Percentiles rank a stretch among this genome's conserved stretches.
Evolutionary conservation across 1,139 yeast genomes (phyloP).

Genomic region (Protomyces arabidopsidicola): DNA sequence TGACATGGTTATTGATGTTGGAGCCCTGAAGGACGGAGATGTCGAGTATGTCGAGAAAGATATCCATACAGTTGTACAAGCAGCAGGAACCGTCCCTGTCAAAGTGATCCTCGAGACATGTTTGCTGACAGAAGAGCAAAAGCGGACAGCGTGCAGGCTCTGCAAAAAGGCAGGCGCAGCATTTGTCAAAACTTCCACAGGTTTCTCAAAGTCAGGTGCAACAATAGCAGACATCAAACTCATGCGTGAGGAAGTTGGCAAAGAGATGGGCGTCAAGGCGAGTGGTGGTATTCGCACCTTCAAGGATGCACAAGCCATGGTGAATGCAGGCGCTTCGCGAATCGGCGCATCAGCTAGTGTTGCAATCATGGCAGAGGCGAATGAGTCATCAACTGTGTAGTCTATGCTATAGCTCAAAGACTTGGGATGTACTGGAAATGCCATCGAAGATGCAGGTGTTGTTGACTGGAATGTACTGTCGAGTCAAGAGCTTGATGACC

Average conservation of each 20-base stretch:
- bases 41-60: neutral
- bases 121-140: neutral
- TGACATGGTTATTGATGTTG: constrained; percentile 4
- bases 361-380: neutral
- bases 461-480: constrained; percentile 69
- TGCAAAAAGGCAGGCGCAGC: neutral
- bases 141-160: neutral
- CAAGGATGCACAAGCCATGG: neutral
- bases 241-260: neutral
- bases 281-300: constrained; percentile 3
- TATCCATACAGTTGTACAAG: neutral
- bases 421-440: constrained; percentile 49
- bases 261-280: constrained; percentile 3
- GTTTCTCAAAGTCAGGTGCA: constrained; percentile 1
- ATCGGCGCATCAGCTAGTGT: neutral
- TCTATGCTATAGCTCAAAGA: constrained; percentile 45
- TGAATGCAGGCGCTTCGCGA: constrained; percentile 1
- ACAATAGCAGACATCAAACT: neutral
- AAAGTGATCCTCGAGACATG: constrained; percentile 1
- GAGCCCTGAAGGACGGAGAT: neutral
- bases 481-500: constrained; percentile 53
- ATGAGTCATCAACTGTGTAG: neutral
- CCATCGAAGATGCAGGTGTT: constrained; percentile 69
- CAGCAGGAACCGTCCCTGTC: neutral
- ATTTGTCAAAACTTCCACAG: constrained; percentile 3